Evolutionary conservation across 257 asterid genomes (phyloP).

Genomic region (Cynanchum wilfordii): DNA sequence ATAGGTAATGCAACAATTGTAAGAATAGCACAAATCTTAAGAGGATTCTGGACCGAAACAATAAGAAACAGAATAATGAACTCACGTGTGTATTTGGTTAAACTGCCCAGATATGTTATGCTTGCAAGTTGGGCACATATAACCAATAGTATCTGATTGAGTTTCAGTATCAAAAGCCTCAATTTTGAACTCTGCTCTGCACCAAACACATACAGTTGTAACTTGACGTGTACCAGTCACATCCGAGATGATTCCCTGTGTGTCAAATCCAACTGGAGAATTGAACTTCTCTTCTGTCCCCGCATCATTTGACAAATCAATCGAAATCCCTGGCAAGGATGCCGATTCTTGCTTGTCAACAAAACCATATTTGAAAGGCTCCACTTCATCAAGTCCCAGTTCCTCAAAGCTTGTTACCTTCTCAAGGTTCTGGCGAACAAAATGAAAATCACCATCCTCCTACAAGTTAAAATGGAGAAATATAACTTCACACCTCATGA

Average conservation of each 20-base stretch:
- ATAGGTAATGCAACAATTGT: neutral
- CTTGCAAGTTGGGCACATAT: constrained; percentile 97
- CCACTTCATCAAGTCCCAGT: constrained; percentile 75
- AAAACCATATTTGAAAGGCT: constrained; percentile 54
- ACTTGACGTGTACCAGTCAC: constrained; percentile 42
- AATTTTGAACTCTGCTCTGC: constrained; percentile 79
- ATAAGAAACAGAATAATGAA: constrained; percentile 9
- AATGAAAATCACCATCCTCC: constrained; percentile 49
- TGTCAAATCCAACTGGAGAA: constrained; percentile 50
- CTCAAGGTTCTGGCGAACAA: constrained; percentile 53
- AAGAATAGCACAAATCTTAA: constrained; percentile 19
- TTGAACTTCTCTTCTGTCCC: constrained; percentile 49
- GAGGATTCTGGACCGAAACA: constrained; percentile 23
- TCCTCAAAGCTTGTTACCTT: constrained; percentile 69
- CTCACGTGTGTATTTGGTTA: constrained; percentile 53
- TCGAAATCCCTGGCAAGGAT: constrained; percentile 48
- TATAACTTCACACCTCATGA: neutral
- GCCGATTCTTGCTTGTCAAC: constrained; percentile 45
- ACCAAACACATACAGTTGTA: constrained; percentile 90
- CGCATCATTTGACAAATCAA: constrained; percentile 43
- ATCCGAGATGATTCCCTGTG: constrained; percentile 52
- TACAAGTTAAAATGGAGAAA: constrained; percentile 26
- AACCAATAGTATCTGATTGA: constrained; percentile 88
- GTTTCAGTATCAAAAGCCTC: constrained; percentile 73
- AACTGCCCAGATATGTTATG: constrained; percentile 84